These are phyloP conservation scores for Colletotrichum brevisporum DNA, from an alignment of 2,329 filamentous ascomycete genomes.

Conservation along the genomic window DNA sequence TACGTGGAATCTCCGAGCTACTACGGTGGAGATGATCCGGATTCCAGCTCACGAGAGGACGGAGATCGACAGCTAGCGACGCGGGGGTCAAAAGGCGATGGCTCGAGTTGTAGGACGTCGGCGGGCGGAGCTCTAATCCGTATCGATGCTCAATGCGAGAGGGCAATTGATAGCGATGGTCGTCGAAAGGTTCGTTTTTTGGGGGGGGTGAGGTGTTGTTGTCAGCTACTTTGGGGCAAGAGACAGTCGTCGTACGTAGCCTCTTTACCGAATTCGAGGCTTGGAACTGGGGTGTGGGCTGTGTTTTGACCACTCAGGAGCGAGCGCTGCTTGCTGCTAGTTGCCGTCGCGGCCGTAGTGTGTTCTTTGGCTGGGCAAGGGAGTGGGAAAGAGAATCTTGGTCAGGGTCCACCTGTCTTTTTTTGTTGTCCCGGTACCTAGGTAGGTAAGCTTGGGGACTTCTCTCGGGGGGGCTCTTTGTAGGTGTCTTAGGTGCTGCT, in stretches of 20 bases:
- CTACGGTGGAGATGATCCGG: constrained; percentile 40
- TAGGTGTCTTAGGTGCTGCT: not conserved
- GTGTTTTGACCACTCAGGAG: constrained; percentile 27
- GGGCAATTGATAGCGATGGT: not conserved
- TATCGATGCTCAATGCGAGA: not conserved
- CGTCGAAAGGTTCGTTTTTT: not conserved
- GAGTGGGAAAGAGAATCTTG: not conserved
- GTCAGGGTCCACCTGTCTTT: not conserved
- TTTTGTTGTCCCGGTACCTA: not conserved
- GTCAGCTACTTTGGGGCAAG: constrained; percentile 34
- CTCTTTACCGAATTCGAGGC: constrained; percentile 40
- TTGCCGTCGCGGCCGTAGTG: not conserved
- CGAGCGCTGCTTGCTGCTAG: not conserved
- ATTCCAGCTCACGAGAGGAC: constrained; percentile 31
- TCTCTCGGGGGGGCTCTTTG: not conserved
- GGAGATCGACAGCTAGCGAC: constrained; percentile 25
- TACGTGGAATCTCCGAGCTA: constrained; percentile 39
- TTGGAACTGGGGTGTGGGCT: constrained; percentile 34
- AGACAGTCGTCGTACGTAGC: constrained; percentile 40
- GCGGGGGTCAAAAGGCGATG: not conserved
- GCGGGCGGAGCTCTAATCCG: not conserved
- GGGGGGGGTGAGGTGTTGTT: constrained; percentile 27
- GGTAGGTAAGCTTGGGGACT: not conserved
- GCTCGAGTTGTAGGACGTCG: not conserved
- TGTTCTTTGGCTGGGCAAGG: not conserved